Base-by-base conservation (phyloP, 164 flowering plant species). In the Dillenia suffruticosa region DNA sequence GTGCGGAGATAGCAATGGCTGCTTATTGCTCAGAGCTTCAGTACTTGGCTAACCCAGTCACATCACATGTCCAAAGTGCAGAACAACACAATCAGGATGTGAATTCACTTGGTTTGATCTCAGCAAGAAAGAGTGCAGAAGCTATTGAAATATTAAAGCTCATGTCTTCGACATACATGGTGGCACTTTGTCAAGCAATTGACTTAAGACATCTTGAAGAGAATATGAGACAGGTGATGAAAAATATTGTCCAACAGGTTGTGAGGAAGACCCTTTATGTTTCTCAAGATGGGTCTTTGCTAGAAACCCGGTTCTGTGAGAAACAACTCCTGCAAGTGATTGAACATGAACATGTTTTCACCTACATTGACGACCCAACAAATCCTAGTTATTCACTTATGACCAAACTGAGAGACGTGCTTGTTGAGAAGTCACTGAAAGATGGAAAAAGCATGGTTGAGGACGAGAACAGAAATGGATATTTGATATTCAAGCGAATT, bases 151-250 rank as follows among this genome's bases (percentile, higher is more conserved):
- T 81, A 49, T 54, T 81, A 15, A 79, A 79, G 68, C 81, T 81
- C 63, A 79, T 81, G 83, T 76, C 76, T 1, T 59, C 83, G 4
- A 71, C 83, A 1, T 81, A 12, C 72, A 69, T 82, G 72, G 78
- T 82, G 54, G 85, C 73, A 7, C 79, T 82, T n/a, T 82, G 81
- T 72, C 85, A 82, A 26, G 85, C 85, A 2, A 63, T 71, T 10
- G 85, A 82, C 56, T 64, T 82, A 50, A 72, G 85, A 13, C 83
- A 82, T 22, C 22, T 79, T 59, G 86, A 79, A 71, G 86, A 82
- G 65, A 79, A 82, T 74, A 65, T 82, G 76, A 69, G 68, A 56
- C 70, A 72, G 15, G 58, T 61, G 1, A 82, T 82, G 14, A 82
- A 77, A 54, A 67, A 72, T 44, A 26, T 65, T 0, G 52, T 82